phyloP scores from a whole-genome alignment of 768 basidiomycete genomes.

The Rickenella mellea region DNA sequence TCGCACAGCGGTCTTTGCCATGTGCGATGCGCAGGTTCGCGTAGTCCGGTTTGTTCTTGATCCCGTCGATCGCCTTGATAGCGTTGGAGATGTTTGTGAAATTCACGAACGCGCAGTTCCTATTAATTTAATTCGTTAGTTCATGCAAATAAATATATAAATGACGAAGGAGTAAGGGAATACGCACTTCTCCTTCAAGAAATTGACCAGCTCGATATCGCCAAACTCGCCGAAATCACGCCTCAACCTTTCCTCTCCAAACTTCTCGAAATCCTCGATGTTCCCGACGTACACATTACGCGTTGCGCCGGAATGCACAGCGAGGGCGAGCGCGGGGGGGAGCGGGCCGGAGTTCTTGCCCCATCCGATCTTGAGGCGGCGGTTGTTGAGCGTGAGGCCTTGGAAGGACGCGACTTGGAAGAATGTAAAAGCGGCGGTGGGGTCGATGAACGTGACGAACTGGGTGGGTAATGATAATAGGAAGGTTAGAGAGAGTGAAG shows the following conservation, averaged over 20 bases:
- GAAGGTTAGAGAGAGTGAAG: conserved; percentile 4
- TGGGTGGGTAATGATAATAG: conserved; percentile 17
- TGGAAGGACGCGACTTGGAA: conserved; percentile 87
- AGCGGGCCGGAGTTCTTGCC: conserved; percentile 91
- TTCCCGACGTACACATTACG: conserved; percentile 96
- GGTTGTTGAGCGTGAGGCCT: conserved; percentile 85
- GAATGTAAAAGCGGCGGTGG: conserved; percentile 87
- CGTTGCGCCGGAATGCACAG: conserved; percentile 88
- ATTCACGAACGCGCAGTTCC: conserved; percentile 94
- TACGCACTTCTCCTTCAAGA: conserved; percentile 85
- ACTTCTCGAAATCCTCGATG: conserved; percentile 90
- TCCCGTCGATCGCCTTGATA: conserved; percentile 95
- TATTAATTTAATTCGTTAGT: too few species aligned
- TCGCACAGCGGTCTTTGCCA: conserved; percentile 93
- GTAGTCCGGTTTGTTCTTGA: conserved; percentile 90
- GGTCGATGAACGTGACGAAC: conserved; percentile 97
- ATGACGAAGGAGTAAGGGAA: too few species aligned
- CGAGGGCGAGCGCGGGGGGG: conserved; percentile 72
- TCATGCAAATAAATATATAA: too few species aligned
- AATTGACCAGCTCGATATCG: conserved; percentile 95
- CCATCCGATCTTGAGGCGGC: conserved; percentile 95
- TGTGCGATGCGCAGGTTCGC: conserved; percentile 82
- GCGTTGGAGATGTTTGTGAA: conserved; percentile 93
- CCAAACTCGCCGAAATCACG: conserved; percentile 93
- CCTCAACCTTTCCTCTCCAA: conserved; percentile 82